Conservation (phyloP, 176 grass and related monocot species). For the Phyllostachys edulis region DNA sequence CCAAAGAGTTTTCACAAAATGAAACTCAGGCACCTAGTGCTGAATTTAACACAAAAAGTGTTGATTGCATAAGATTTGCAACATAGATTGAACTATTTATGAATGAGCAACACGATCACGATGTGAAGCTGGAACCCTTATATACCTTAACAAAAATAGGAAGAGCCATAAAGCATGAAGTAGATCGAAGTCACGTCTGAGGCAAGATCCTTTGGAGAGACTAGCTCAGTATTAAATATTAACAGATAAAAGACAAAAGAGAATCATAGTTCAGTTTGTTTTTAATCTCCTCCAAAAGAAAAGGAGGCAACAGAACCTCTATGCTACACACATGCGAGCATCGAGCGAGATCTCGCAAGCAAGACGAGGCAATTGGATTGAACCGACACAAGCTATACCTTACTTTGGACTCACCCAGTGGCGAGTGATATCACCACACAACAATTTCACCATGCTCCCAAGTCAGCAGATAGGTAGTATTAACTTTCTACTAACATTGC, state of each 20-base stretch:
- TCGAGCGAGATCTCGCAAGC: no score
- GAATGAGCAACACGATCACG: background rate
- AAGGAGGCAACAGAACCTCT: no score
- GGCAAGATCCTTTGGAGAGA: background rate
- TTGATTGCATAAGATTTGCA: slow-evolving; percentile 15
- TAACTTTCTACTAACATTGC: background rate
- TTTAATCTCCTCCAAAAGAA: background rate
- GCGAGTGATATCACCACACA: background rate
- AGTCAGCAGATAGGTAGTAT: background rate
- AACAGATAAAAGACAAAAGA: slow-evolving; percentile 10
- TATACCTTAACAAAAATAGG: slow-evolving; percentile 12
- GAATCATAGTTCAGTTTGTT: background rate
- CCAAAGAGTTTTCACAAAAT: background rate
- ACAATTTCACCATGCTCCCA: background rate
- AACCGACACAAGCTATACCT: background rate
- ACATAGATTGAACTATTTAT: background rate
- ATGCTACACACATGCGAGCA: no score
- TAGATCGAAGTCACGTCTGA: background rate
- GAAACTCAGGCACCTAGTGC: background rate
- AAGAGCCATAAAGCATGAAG: background rate
- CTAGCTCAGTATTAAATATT: slow-evolving; percentile 8
- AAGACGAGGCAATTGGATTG: background rate
- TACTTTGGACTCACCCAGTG: background rate
- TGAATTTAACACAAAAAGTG: background rate
- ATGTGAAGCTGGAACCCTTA: background rate